Conservation (phyloP, 495 filamentous ascomycete species). For the Neurospora sp. region DNA sequence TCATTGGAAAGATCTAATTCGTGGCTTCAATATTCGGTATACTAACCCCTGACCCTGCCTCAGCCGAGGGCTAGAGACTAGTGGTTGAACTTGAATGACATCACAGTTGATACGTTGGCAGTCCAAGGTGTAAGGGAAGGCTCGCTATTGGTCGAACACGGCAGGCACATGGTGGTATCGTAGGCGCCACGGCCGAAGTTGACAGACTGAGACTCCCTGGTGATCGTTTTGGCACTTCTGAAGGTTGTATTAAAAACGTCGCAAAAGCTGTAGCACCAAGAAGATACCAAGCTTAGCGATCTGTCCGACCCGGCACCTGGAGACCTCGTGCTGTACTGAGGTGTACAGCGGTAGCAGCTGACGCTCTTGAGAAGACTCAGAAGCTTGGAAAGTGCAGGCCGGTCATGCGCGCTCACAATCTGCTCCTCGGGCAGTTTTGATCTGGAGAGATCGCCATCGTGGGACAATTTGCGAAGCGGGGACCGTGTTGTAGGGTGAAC, state of each 20-base stretch:
- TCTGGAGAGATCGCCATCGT: neutral
- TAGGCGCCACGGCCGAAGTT: slow-evolving; percentile 50
- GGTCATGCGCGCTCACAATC: no score
- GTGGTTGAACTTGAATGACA: no score
- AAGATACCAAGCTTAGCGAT: slow-evolving; percentile 13
- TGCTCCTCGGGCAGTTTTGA: no score
- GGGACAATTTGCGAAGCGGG: no score
- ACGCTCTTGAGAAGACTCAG: no score
- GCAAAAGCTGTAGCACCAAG: neutral
- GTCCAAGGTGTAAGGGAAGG: neutral
- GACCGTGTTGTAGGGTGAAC: no score
- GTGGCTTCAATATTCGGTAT: neutral
- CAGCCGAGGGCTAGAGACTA: neutral
- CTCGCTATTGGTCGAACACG: neutral
- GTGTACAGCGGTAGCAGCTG: no score
- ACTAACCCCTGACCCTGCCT: neutral
- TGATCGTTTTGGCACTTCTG: slow-evolving; percentile 29
- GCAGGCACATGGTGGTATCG: slow-evolving; percentile 32
- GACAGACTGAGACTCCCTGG: slow-evolving; percentile 25
- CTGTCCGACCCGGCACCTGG: neutral
- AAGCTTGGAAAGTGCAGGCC: no score
- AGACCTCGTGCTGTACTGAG: no score
- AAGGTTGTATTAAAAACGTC: slow-evolving; percentile 4
- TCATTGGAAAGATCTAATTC: neutral
- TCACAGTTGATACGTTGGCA: neutral